These are phyloP conservation scores for Gossypium arboreum DNA, from an alignment of 345 rosid species.

Conservation along the genomic window DNA sequence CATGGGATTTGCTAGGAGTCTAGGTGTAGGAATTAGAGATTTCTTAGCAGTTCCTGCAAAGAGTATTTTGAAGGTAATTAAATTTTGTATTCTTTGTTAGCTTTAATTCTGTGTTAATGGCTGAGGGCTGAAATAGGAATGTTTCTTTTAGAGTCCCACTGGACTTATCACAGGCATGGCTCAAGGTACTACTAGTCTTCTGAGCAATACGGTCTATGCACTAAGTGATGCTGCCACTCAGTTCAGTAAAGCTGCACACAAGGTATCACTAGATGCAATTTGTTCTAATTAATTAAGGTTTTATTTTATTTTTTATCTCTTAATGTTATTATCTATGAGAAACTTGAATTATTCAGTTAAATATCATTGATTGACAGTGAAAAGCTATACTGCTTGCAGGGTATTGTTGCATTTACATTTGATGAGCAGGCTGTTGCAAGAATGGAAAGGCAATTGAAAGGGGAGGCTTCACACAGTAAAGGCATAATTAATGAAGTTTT, in stretches of 20 bases:
- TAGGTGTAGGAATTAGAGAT: conserved; percentile 83
- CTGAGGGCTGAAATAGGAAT: neutral
- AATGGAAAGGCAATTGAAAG: conserved; percentile 67
- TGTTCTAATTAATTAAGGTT: neutral
- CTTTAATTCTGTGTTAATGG: conserved; percentile 7
- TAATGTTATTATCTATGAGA: neutral
- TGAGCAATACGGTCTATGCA: conserved; percentile 87
- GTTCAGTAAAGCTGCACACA: conserved; percentile 96
- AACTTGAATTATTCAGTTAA: conserved; percentile 1
- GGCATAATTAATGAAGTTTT: conserved; percentile 91
- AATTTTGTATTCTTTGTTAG: neutral
- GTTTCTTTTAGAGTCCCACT: conserved; percentile 63
- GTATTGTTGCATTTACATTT: conserved; percentile 90
- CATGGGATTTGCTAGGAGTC: conserved; percentile 89
- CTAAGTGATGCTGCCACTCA: conserved; percentile 95
- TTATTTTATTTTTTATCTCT: neutral
- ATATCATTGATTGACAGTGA: conserved; percentile 8
- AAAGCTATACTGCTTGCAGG: conserved; percentile 41
- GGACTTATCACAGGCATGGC: conserved; percentile 92
- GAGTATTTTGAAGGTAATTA: conserved; percentile 63
- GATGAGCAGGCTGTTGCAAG: conserved; percentile 83
- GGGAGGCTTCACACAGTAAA: conserved; percentile 71
- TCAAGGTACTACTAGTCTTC: conserved; percentile 85
- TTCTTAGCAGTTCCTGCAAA: conserved; percentile 84
- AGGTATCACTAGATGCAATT: conserved; percentile 44